Base-by-base conservation (phyloP, 129 eudicot genomes). In the Flaveria robusta region DNA sequence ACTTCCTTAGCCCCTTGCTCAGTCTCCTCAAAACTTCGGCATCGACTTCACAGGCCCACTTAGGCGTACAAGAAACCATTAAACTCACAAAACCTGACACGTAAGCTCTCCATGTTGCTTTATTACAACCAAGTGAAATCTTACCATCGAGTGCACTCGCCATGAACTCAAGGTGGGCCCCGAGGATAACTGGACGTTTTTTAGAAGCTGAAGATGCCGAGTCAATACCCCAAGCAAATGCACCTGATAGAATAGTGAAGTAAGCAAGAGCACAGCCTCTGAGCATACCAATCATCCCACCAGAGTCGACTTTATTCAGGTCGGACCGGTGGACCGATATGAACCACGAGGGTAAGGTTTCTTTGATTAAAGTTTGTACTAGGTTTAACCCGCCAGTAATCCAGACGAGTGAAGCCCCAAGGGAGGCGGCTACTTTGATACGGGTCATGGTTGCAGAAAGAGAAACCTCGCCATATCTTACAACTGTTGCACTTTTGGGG, bases 361-460 rank as follows among this genome's bases (percentile, higher is more conserved):
- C 97, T 66, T 87, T 95, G 5, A 95, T 84, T 45, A 95, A 34
- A 19, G 91, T 68, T 46, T 89, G 92, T 7, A 95, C 82, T 14
- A 87, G 76, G 65, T 41, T 83, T 60, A 82, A 55, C 56, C 97
- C 96, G n/a, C 99, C 99, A 0, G 97, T 83, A 20, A 88, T 79
- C 97, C 94, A 95, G 52, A 91, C 92, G 23, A 95, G 62, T 1
- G 97, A 87, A 3, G 99, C 97, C 23, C 92, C 99, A 4, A 95
- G 70, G 0, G 97, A 82, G 8, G 99, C 99, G 12, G 90, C 99
- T 59, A 86, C 71, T 76, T 91, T 95, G 63, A 95, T 90, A 45
- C 89, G 96, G 34, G 86, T 59, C 96, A 95, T 86, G 50, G 94
- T 89, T 47, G 84, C 81, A 42, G 99, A 87, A 52, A 91, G 87